Percentiles rank a stretch among this genome's conserved stretches.
These are phyloP conservation scores for Colletotrichum sp. DNA, from an alignment of 2,329 filamentous ascomycete genomes.

Conservation along the genomic window DNA sequence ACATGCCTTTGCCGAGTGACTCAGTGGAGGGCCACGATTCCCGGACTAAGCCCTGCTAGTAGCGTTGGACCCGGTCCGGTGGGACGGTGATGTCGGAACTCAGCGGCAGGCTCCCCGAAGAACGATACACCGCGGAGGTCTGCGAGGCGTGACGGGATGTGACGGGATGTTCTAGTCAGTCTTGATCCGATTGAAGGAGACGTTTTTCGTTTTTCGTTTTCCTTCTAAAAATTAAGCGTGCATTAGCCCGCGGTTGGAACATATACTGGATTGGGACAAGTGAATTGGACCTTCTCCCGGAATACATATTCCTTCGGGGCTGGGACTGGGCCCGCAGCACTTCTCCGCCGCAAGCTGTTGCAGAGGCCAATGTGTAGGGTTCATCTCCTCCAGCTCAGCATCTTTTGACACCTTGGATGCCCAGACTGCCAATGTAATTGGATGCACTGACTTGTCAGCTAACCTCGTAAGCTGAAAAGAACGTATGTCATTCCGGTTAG, in stretches of 20 bases:
- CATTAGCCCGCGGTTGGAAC: background rate
- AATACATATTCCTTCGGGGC: background rate
- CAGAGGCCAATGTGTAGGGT: background rate
- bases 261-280: background rate
- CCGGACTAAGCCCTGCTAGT: background rate
- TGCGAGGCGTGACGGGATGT: background rate
- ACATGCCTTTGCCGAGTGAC: background rate
- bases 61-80: background rate
- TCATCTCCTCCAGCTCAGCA: background rate
- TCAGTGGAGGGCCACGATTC: background rate
- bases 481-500: background rate
- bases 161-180: background rate
- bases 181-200: background rate
- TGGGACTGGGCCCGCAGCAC: background rate
- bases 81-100: background rate
- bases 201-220: background rate
- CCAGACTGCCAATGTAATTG: background rate
- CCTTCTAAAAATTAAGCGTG: background rate
- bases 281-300: background rate
- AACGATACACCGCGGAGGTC: background rate
- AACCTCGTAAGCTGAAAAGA: background rate
- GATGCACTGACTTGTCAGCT: background rate
- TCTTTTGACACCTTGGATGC: background rate
- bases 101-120: background rate
- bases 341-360: background rate